Conservation (phyloP, 2,329 filamentous ascomycete species). For the Ophiobolus disseminans region DNA sequence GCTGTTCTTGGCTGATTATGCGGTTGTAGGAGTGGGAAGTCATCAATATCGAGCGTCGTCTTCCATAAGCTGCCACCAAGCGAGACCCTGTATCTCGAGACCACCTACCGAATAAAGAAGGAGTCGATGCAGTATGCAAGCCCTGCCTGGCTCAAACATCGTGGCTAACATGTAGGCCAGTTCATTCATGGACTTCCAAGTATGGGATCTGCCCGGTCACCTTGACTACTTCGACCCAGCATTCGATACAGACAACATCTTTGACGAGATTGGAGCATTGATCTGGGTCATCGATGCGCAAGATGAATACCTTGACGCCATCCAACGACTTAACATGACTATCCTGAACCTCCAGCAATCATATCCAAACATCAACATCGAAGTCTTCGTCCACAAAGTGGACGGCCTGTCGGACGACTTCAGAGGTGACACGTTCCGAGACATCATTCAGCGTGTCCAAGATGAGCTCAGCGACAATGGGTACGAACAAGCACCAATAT, state of each 20-base stretch:
- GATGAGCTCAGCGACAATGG: conserved; percentile 94
- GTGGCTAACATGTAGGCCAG: conserved; percentile 57
- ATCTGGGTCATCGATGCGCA: conserved; percentile 99
- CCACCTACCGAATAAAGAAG: conserved; percentile 91
- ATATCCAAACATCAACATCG: conserved; percentile 94
- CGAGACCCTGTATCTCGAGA: conserved; percentile 94
- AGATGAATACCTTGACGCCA: conserved; percentile 94
- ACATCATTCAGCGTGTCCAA: conserved; percentile 94
- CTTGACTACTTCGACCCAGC: conserved; percentile 89
- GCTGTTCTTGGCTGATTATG: conserved; percentile 20
- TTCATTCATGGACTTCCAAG: conserved; percentile 99
- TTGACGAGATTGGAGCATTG: conserved; percentile 89
- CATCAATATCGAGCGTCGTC: conserved; percentile 98
- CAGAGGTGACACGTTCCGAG: conserved; percentile 92
- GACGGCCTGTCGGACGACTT: conserved; percentile 98
- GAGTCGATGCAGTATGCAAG: conserved; percentile 94
- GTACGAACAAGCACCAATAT: conserved; percentile 91
- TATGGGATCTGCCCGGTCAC: conserved; percentile 97
- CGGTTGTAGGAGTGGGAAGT: conserved; percentile 83
- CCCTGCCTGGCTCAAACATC: no score
- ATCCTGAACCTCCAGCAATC: conserved; percentile 87
- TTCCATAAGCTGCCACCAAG: conserved; percentile 97
- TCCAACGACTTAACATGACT: conserved; percentile 83
- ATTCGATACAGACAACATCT: conserved; percentile 92
- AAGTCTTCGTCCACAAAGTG: conserved; percentile 99